phyloP scores from a whole-genome alignment of 257 asterid species.

The Solanum corneliomulleri region DNA sequence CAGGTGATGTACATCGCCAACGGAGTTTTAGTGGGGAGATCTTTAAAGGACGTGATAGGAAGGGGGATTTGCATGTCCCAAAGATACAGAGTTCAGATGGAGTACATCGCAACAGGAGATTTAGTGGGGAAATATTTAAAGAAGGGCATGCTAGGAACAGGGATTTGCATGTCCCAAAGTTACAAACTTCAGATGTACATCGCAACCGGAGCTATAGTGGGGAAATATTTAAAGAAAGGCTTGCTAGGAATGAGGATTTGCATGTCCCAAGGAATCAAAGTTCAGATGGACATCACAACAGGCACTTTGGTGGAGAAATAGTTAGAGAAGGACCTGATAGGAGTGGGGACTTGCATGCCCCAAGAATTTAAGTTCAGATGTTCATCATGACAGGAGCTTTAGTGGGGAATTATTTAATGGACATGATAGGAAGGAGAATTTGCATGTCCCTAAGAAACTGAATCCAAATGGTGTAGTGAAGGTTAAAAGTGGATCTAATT shows the following conservation, averaged over 20 bases:
- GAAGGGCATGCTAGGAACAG: conserved; percentile 15
- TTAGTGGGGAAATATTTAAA: conserved; percentile 40
- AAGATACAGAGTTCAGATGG: conserved; percentile 7
- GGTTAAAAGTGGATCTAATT: conserved; percentile 29
- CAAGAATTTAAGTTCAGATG: conserved; percentile 14
- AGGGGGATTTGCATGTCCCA: conserved; percentile 11
- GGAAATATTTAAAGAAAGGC: conserved; percentile 30
- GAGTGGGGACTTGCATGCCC: conserved; percentile 13
- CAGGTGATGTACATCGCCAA: conserved; percentile 36
- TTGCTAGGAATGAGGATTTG: conserved; percentile 10
- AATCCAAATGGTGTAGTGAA: conserved; percentile 14
- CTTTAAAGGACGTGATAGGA: conserved; percentile 13
- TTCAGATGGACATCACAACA: conserved; percentile 26
- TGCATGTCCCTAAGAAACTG: conserved; percentile 4
- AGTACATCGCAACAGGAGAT: conserved; percentile 34
- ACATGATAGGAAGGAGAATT: conserved; percentile 9
- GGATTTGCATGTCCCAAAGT: conserved; percentile 8
- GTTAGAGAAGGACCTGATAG: conserved; percentile 18
- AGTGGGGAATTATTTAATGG: conserved; percentile 36
- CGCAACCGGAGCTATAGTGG: conserved; percentile 37
- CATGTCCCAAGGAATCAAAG: conserved; percentile 6
- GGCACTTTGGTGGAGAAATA: conserved; percentile 37
- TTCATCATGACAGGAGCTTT: conserved; percentile 50
- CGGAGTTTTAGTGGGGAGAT: conserved; percentile 40
- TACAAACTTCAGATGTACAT: conserved; percentile 18